Percentiles rank a stretch among this genome's conserved stretches.
These are phyloP conservation scores for Aspergillus quadricinctus DNA, from an alignment of 2,329 filamentous ascomycete genomes.

Conservation along the genomic window DNA sequence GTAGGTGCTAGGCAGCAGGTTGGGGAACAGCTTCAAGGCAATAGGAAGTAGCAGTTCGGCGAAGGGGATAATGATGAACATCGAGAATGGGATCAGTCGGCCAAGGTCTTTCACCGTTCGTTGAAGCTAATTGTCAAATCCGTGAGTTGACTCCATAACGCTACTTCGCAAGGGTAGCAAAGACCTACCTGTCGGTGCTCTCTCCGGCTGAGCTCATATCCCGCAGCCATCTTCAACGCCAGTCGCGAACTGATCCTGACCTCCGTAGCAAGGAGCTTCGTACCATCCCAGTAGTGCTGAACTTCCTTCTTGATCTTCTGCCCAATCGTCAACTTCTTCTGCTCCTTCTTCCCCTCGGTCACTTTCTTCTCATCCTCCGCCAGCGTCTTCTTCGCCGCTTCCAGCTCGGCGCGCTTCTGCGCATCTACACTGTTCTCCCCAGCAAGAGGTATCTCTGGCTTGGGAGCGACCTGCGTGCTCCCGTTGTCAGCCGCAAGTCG, in stretches of 20 bases:
- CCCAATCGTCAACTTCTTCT: conserved; percentile 81
- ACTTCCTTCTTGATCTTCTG: conserved; percentile 94
- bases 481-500: conserved; percentile 32
- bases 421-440: conserved; percentile 46
- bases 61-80: conserved; percentile 95
- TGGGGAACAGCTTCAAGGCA: conserved; percentile 91
- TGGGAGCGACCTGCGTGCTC: conserved; percentile 34
- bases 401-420: conserved; percentile 58
- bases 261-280: conserved; percentile 87
- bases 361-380: conserved; percentile 52
- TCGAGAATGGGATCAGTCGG: conserved; percentile 89
- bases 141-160: conserved; percentile 8
- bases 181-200: conserved; percentile 72
- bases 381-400: conserved; percentile 53
- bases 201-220: conserved; percentile 91
- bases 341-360: conserved; percentile 63
- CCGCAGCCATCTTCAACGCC: conserved; percentile 94
- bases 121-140: conserved; percentile 53
- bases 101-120: conserved; percentile 91
- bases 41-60: conserved; percentile 89
- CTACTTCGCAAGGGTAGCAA: background rate
- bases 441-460: conserved; percentile 37
- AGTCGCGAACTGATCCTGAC: conserved; percentile 87
- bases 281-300: conserved; percentile 97
- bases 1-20: conserved; percentile 94